phyloP scores from a whole-genome alignment of 148 eudicot species.

The Silene uniflora region DNA sequence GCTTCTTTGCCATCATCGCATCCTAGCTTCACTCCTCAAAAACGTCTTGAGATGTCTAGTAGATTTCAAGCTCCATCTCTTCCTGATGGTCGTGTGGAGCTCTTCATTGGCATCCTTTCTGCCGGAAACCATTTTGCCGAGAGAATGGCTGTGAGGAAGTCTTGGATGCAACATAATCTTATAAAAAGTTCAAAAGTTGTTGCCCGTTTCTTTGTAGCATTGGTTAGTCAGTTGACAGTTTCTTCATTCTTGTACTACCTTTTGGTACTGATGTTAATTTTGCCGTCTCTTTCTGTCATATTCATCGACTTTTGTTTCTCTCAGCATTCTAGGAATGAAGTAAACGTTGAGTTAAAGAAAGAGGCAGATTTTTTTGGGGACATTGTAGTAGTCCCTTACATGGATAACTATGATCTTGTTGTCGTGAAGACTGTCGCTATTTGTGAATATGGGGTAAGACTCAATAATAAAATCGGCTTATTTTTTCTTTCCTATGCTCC shows the following conservation, averaged over 20 bases:
- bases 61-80: slow-evolving; percentile 70
- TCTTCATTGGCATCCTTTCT: slow-evolving; percentile 82
- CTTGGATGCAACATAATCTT: slow-evolving; percentile 86
- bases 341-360: slow-evolving; percentile 70
- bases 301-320: neutral
- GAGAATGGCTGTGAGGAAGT: slow-evolving; percentile 89
- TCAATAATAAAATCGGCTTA: neutral
- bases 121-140: slow-evolving; percentile 95
- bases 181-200: slow-evolving; percentile 68
- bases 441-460: slow-evolving; percentile 81
- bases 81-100: slow-evolving; percentile 55
- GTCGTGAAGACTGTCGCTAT: slow-evolving; percentile 93
- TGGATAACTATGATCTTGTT: slow-evolving; percentile 89
- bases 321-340: slow-evolving; percentile 73
- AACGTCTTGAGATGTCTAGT: slow-evolving; percentile 60
- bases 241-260: neutral
- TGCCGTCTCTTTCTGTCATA: neutral
- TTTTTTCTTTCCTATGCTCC: neutral
- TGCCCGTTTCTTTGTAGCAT: slow-evolving; percentile 81
- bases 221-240: slow-evolving; percentile 43
- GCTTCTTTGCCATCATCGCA: slow-evolving; percentile 85
- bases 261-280: neutral
- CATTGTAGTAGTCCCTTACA: slow-evolving; percentile 80
- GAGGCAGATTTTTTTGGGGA: slow-evolving; percentile 90
- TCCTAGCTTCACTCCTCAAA: slow-evolving; percentile 78